These are phyloP conservation scores for Halteria grandinella DNA, from an alignment of 73 alveolate genomes.

Conservation along the genomic window DNA sequence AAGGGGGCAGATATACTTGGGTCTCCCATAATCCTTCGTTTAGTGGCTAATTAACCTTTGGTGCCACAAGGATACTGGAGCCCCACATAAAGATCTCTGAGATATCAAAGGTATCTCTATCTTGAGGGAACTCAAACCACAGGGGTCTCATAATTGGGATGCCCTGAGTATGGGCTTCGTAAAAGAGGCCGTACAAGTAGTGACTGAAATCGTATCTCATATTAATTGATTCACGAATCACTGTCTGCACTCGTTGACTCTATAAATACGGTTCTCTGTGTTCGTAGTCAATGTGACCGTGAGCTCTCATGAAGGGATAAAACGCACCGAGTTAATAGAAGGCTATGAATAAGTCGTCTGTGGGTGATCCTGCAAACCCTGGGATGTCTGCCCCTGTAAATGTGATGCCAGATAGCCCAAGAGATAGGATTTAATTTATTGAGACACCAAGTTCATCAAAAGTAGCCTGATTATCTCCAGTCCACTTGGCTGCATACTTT, in stretches of 20 bases:
- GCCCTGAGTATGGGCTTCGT: slow-evolving; percentile 39
- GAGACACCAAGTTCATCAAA: slow-evolving; percentile 73
- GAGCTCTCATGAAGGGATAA: slow-evolving; percentile 71
- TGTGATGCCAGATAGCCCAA: slow-evolving; percentile 80
- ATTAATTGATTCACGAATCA: slow-evolving; percentile 16
- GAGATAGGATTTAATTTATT: slow-evolving; percentile 75
- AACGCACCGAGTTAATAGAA: slow-evolving; percentile 74
- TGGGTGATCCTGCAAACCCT: slow-evolving; percentile 71
- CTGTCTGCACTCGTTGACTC: slow-evolving; percentile 8
- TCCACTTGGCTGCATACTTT: slow-evolving; percentile 90
- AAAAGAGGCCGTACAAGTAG: slow-evolving; percentile 61
- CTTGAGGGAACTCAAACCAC: slow-evolving; percentile 42
- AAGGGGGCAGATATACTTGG: neutral
- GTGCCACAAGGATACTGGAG: slow-evolving; percentile 20
- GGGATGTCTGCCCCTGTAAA: slow-evolving; percentile 91
- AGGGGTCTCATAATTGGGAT: slow-evolving; percentile 65
- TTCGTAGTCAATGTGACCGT: slow-evolving; percentile 58
- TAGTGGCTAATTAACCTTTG: neutral
- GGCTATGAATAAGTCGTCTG: slow-evolving; percentile 34
- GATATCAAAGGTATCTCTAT: neutral
- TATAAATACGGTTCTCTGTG: slow-evolving; percentile 95
- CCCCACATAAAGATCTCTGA: slow-evolving; percentile 51
- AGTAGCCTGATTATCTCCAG: slow-evolving; percentile 86
- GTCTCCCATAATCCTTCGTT: neutral
- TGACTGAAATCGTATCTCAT: slow-evolving; percentile 72